These are phyloP conservation scores for Alternaria atra DNA, from an alignment of 2,329 filamentous ascomycete species.

Conservation along the genomic window DNA sequence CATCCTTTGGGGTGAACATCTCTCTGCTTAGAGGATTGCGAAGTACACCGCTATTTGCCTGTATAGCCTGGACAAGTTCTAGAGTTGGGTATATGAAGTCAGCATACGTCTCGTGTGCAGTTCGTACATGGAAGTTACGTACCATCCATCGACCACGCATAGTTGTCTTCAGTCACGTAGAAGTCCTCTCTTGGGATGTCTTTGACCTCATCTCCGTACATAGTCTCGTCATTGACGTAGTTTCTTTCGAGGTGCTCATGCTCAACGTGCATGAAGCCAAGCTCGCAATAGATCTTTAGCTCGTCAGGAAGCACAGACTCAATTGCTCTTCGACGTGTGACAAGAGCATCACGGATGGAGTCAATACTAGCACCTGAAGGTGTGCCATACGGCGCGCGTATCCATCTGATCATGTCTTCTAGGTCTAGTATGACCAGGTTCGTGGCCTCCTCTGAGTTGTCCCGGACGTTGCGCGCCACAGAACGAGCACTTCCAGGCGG, in stretches of 20 bases:
- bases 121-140: neutral
- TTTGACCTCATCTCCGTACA: slow-evolving; percentile 43
- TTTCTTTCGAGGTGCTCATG: slow-evolving; percentile 46
- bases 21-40: slow-evolving; percentile 46
- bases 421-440: slow-evolving; percentile 36
- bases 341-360: slow-evolving; percentile 35
- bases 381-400: slow-evolving; percentile 26
- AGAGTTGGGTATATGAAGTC: slow-evolving; percentile 35
- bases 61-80: slow-evolving; percentile 47
- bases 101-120: neutral
- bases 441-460: slow-evolving; percentile 30
- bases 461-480: slow-evolving; percentile 35
- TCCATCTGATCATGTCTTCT: slow-evolving; percentile 35
- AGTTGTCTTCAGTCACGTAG: slow-evolving; percentile 52
- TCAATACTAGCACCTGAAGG: slow-evolving; percentile 27
- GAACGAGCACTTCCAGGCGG: slow-evolving; percentile 32
- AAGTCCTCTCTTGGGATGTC: slow-evolving; percentile 48
- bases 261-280: slow-evolving; percentile 49
- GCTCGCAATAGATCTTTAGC: slow-evolving; percentile 37
- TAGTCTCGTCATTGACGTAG: slow-evolving; percentile 50
- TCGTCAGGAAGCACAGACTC: slow-evolving; percentile 36
- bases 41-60: slow-evolving; percentile 41
- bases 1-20: slow-evolving; percentile 48
- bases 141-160: slow-evolving; percentile 42
- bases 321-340: slow-evolving; percentile 37